These are phyloP conservation scores for Aspergillus kassunensis DNA, from an alignment of 495 filamentous ascomycete genomes.

Conservation along the genomic window DNA sequence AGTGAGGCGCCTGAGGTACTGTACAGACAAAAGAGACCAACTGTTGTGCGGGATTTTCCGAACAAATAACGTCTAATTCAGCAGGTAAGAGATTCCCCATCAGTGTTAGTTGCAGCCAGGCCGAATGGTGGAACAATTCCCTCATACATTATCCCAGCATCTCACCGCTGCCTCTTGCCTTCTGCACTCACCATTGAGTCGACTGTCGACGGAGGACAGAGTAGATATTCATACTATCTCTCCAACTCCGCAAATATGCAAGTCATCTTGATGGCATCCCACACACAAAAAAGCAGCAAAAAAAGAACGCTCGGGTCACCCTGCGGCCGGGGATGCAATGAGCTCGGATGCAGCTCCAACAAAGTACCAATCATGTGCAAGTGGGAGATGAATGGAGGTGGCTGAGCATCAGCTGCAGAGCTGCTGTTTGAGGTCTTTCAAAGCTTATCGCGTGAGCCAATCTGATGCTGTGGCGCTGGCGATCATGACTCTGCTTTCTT, in stretches of 20 bases:
- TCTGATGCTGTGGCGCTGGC: constrained; percentile 11
- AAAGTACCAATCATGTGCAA: constrained; percentile 6
- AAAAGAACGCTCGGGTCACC: constrained; percentile 10
- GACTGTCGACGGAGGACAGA: too few species aligned
- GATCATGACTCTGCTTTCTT: too few species aligned
- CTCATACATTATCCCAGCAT: constrained; percentile 10
- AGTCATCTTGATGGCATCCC: background rate
- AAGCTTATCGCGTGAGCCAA: constrained; percentile 15
- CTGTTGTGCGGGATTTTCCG: constrained; percentile 12
- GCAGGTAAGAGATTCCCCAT: constrained; percentile 13
- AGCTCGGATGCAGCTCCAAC: background rate
- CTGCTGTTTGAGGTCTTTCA: background rate
- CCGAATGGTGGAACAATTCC: constrained; percentile 20
- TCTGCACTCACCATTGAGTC: background rate
- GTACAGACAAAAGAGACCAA: too few species aligned
- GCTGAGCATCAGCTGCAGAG: constrained; percentile 9
- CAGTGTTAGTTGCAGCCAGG: constrained; percentile 17
- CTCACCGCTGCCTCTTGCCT: background rate
- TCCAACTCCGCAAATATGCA: background rate
- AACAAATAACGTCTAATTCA: background rate
- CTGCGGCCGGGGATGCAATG: constrained; percentile 8
- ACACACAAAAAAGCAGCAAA: constrained; percentile 2
- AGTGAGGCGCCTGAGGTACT: too few species aligned
- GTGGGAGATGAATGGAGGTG: constrained; percentile 12
- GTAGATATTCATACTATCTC: too few species aligned